Percentiles rank a stretch among this genome's conserved stretches.
Conservation (phyloP, 2,329 filamentous ascomycete genomes). For the Phialophora expanda region DNA sequence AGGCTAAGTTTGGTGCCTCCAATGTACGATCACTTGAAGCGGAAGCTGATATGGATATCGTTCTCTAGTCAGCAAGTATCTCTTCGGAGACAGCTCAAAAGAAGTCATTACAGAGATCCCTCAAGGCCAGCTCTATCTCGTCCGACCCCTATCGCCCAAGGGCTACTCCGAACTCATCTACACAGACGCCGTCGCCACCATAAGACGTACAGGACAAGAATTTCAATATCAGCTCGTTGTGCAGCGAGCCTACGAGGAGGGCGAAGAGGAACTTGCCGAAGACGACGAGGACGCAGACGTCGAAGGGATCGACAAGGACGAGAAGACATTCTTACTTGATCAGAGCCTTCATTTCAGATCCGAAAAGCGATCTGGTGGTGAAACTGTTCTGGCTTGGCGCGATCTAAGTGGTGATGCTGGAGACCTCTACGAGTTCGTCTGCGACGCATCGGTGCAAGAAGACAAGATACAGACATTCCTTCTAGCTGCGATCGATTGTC, state of each 20-base stretch:
- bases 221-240: slow-evolving; percentile 97
- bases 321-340: slow-evolving; percentile 96
- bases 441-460: slow-evolving; percentile 73
- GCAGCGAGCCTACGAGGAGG: slow-evolving; percentile 95
- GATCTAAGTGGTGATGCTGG: slow-evolving; percentile 92
- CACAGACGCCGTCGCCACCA: slow-evolving; percentile 91
- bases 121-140: slow-evolving; percentile 95
- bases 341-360: slow-evolving; percentile 85
- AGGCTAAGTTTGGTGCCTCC: slow-evolving; percentile 42
- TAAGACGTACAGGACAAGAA: slow-evolving; percentile 90
- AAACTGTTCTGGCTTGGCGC: slow-evolving; percentile 90
- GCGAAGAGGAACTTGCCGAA: slow-evolving; percentile 90
- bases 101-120: slow-evolving; percentile 93
- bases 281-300: slow-evolving; percentile 82
- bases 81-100: slow-evolving; percentile 87
- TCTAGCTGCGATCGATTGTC: slow-evolving; percentile 83
- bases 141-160: slow-evolving; percentile 92
- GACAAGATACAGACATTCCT: slow-evolving; percentile 80
- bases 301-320: slow-evolving; percentile 89
- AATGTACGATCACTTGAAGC: slow-evolving; percentile 11
- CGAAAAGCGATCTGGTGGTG: slow-evolving; percentile 77
- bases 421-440: slow-evolving; percentile 98
- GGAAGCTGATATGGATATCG: slow-evolving; percentile 8
- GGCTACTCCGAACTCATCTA: slow-evolving; percentile 99
- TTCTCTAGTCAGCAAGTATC: slow-evolving; percentile 78